Evolutionary conservation across 352 stramenopile species (phyloP), one percentile per base, ranked within the genome.

Genomic region (Halophytophthora polymorphica): DNA sequence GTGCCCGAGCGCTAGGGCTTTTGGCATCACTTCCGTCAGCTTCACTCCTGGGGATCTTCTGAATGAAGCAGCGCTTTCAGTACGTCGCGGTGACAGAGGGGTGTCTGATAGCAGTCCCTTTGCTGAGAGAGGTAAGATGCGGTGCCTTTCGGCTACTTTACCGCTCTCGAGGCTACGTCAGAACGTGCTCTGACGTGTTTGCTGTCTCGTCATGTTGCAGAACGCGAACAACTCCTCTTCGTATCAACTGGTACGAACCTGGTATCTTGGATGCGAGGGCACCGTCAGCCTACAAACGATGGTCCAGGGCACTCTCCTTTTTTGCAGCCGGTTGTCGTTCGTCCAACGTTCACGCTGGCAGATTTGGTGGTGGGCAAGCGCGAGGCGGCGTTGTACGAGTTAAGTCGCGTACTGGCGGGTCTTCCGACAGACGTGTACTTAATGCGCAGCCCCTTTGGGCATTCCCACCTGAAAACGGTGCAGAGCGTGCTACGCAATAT

Each of bases 171-270:
- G 5, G 11, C 17, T 19, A 53, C 40, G 28, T 34, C 7, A n/a
- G 48, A 8, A 17, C 21, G 34, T 38, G 11, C 29, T 48, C 15
- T 62, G 13, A 36, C 33, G 4, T n/a, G 38, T 25, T 22, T 50
- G 13, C 38, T 41, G 28, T 47, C 28, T 15, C 54, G 36, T 25
- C 45, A 15, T 45, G 28, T 6, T 38, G 18, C 22, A 61, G 61
- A 64, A 3, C 39, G 55, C 38, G 53, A 66, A 8, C 50, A 66
- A 53, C 41, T 84, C 42, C 56, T 84, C 4, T 50, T 84, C 15
- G 36, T 84, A 22, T 84, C 73, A n/a, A 58, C 65, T 1, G 73
- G 73, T 2, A 69, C 67, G 15, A 80, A 54, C 39, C 21, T 84
- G 7, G 23, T 8, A 13, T 41, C 59, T 1, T 65, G 59, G 43